Base-by-base conservation (phyloP, 1,139 yeast genomes). In the Ashbya aceris region DNA sequence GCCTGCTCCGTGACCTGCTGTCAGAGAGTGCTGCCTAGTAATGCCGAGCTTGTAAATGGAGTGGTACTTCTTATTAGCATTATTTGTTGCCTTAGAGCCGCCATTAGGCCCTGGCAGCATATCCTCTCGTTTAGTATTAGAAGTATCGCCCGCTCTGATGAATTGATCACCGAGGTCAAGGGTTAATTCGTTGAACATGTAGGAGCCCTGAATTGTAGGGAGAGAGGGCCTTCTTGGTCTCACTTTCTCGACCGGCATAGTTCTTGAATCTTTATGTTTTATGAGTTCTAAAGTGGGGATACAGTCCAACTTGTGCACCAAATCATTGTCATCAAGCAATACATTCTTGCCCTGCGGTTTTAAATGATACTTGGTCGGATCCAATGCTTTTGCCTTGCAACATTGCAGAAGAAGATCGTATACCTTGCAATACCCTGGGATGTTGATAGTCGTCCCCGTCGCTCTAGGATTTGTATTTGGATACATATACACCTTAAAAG, bases 261-360 rank as follows among this genome's bases (percentile, higher is more conserved):
- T 53, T 30, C 61, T 50, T 4, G 62, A 61, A 9, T 61, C 64
- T 38, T 49, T 55, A 32, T 58, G 56, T 7, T 61, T 51, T 7
- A 60, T 49, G 2, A 60, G 48, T 40, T 60, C 64, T 7, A 60
- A 55, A 11, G 51, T 44, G 38, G 52, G 45, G 27, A 53, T 52
- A 23, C 66, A 68, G 49, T 66, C 69, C 8, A 66, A 49, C 2
- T 66, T 54, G 30, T 64, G 53, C 14, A 66, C 58, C 7, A 61
- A 58, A 35, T 65, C 69, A 34, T 65, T 64, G n/a, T 62, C 44
- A 44, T 65, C 65, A 9, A 61, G 45, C 1, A 55, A 42, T 3
- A 49, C 40, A 28, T 53, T 53, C 37, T 63, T 64, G 7, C 55
- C 60, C 2, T 50, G 46, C 1, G 62, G 48, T 42, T 65, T 66